Conservation (phyloP, 805 yeast genomes). For the Helenozyma rhizophorensis region DNA sequence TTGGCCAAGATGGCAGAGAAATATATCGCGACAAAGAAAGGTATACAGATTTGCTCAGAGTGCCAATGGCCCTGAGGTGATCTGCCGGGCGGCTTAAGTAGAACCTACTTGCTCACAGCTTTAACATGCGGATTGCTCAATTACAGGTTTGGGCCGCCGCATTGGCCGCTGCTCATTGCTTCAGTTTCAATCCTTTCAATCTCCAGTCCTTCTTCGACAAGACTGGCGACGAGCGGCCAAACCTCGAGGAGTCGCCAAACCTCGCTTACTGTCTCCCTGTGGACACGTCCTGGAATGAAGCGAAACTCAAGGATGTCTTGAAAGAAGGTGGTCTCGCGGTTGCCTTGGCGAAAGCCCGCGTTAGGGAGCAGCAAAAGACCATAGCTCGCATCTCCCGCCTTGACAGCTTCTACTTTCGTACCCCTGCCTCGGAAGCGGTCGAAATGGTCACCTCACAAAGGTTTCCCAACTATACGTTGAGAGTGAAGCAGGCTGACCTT, state of each 20-base stretch:
- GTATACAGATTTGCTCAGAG: no score
- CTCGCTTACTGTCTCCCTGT: neutral
- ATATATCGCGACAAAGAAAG: no score
- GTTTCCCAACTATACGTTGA: no score
- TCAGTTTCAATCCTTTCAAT: no score
- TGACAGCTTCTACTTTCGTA: constrained; percentile 2
- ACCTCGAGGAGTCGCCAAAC: neutral
- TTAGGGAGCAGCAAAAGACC: neutral
- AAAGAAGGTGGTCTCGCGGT: constrained; percentile 1
- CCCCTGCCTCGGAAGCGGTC: constrained; percentile 3
- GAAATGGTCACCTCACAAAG: constrained; percentile 10
- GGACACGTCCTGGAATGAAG: constrained; percentile 4
- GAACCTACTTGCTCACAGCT: no score
- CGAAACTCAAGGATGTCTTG: constrained; percentile 1
- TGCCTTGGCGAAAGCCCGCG: neutral
- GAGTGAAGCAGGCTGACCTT: no score
- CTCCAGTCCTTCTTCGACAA: neutral
- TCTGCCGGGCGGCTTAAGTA: no score
- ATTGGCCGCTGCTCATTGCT: no score
- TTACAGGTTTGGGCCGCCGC: no score
- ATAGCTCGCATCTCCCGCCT: constrained; percentile 2
- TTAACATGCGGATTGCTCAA: no score
- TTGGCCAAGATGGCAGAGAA: no score
- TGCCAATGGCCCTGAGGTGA: no score
- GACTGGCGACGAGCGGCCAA: neutral